Evolutionary conservation across 768 basidiomycete genomes (phyloP).

Genomic region (Mycena albidolilacea): DNA sequence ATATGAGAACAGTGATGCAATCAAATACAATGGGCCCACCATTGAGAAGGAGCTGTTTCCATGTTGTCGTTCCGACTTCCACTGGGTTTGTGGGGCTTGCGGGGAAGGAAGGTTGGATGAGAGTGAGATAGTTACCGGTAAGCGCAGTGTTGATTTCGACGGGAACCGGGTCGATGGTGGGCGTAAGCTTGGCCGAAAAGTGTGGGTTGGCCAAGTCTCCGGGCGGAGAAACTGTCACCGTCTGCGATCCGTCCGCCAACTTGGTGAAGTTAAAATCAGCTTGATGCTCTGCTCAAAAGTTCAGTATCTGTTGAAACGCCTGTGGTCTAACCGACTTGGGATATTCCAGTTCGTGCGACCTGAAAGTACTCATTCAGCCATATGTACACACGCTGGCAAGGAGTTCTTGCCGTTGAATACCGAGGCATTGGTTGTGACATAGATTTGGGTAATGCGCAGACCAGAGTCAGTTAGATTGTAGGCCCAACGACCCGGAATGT

Average conservation of each 20-base stretch:
- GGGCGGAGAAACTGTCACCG: background rate
- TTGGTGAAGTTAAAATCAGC: background rate
- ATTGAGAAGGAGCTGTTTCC: slow-evolving; percentile 14
- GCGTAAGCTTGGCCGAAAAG: background rate
- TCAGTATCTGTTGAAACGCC: background rate
- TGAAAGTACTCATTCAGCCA: background rate
- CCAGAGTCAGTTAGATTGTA: slow-evolving; percentile 28
- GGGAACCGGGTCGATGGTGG: background rate
- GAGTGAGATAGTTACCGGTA: slow-evolving; percentile 25
- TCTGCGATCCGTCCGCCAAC: background rate
- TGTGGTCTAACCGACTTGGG: background rate
- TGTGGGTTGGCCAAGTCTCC: background rate
- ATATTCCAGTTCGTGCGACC: background rate
- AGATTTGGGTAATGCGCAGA: slow-evolving; percentile 35
- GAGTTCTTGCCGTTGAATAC: background rate
- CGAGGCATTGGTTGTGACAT: slow-evolving; percentile 28
- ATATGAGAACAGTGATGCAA: background rate
- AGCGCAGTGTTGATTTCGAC: slow-evolving; percentile 28
- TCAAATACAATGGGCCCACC: background rate
- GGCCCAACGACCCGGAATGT: slow-evolving; percentile 31
- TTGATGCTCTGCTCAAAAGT: background rate
- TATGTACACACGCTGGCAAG: background rate
- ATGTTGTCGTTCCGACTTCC: slow-evolving; percentile 26
- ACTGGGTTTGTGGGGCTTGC: slow-evolving; percentile 18
- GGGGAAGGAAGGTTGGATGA: slow-evolving; percentile 35